Conservation (phyloP, 169 alveolate genomes). For the Plasmodium vivax region DNA sequence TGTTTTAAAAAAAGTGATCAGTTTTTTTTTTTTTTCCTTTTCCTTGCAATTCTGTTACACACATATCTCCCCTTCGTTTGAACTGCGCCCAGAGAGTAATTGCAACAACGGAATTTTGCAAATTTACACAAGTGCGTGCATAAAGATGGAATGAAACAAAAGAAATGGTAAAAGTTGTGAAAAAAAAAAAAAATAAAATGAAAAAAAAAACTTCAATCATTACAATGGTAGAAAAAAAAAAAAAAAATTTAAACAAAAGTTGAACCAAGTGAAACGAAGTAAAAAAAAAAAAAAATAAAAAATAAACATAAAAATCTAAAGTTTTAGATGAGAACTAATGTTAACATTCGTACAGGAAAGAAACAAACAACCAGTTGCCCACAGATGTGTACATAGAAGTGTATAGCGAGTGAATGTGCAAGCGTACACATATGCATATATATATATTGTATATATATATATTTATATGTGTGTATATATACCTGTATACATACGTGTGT, state of each 20-base stretch:
- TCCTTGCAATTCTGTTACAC: conserved; percentile 27
- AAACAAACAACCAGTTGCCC: conserved; percentile 15
- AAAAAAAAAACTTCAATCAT: conserved; percentile 24
- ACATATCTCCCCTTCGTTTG: conserved; percentile 17
- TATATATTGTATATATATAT: background rate
- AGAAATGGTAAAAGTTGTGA: background rate
- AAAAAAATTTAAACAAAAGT: conserved; percentile 3
- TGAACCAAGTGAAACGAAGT: background rate
- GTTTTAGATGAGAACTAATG: conserved; percentile 8
- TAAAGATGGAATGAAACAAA: conserved; percentile 23
- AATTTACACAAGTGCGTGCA: conserved; percentile 28
- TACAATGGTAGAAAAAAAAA: conserved; percentile 8
- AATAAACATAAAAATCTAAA: conserved; percentile 28
- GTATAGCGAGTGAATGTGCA: background rate
- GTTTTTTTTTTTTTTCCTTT: background rate
- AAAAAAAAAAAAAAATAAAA: conserved; percentile 1
- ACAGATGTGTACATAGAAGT: background rate
- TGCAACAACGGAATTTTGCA: conserved; percentile 8
- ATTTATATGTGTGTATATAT: background rate
- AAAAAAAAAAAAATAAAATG: conserved; percentile 16
- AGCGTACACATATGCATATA: background rate
- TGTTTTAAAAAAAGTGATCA: conserved; percentile 11
- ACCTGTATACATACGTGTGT: background rate
- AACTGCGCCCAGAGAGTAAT: conserved; percentile 44
- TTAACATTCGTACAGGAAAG: conserved; percentile 31